Conservation (phyloP, 2,329 filamentous ascomycete species). For the Venturiaceae sp. region DNA sequence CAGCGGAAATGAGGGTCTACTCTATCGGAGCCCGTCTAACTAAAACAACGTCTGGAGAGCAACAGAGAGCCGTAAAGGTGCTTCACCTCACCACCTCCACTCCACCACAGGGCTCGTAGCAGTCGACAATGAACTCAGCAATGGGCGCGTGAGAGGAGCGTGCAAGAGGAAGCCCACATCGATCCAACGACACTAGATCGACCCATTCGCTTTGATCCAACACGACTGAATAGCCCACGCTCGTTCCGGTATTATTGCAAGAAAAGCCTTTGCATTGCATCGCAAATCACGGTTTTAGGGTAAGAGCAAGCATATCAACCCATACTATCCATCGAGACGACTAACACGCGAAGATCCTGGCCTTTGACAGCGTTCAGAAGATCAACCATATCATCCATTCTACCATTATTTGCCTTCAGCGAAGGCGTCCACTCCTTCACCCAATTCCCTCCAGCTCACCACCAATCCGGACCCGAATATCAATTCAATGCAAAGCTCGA, state of each 20-base stretch:
- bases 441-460: not conserved
- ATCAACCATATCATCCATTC: not conserved
- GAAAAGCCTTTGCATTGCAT: not conserved
- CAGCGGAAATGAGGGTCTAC: too few relatives aligned
- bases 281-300: not conserved
- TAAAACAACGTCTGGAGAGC: too few relatives aligned
- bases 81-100: not conserved
- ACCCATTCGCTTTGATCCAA: not conserved
- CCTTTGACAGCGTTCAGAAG: not conserved
- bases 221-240: not conserved
- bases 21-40: too few relatives aligned
- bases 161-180: not conserved
- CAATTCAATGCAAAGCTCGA: not conserved
- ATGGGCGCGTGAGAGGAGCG: not conserved
- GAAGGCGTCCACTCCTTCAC: not conserved
- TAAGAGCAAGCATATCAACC: not conserved
- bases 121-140: not conserved
- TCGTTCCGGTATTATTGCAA: not conserved
- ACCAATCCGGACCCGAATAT: not conserved
- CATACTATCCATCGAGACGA: not conserved
- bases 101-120: not conserved
- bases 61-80: not conserved
- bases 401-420: not conserved
- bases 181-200: not conserved
- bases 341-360: conserved; percentile 1